Base-by-base conservation (phyloP, 1,284 basidiomycete species). In the Erythrobasidium hasegawianum region DNA sequence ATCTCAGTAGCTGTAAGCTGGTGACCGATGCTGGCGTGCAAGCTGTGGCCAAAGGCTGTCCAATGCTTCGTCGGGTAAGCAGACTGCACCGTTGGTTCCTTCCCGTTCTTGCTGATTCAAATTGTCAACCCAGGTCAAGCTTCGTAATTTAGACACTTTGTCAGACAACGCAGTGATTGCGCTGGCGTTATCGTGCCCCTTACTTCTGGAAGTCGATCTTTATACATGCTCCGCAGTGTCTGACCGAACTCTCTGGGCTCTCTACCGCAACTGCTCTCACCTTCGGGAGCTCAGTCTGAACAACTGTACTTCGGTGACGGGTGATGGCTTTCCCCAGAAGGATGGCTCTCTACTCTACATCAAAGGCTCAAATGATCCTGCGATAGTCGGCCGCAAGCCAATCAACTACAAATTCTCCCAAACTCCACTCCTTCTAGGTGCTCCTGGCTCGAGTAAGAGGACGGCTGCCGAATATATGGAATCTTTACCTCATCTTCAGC, bases 131-230 rank as follows among this genome's bases (percentile, higher is more conserved):
- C n/a, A 94, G 75, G 88, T 96, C 77, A 97, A 97, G 77, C 81
- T 97, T 53, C 87, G 85, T 71, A 85, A 86, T 64, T 83, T 94
- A 55, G 84, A 85, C 64, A 80, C 82, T 39, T 78, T 97, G 68
- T 92, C 93, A 0, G 89, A 95, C 73, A 78, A 78, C n/a, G 83
- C 92, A 13, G 82, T 98, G 68, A 85, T 86, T 38, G 82, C 85
- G n/a, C 82, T 99, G 53, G 88, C 90, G n/a, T 82, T 83, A 65
- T 81, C 83, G 5, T 97, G 94, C 75, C 89, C 90, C 0, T 83
- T 93, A 40, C 82, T 99, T 20, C 84, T 98, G 60, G 96, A 99
- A 78, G 86, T 97, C 71, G 96, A 98, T 78, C 84, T 98, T 70
- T 87, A 91, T 73, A 83, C 86, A 69, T 94, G 93, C 79, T 82